Conservation (phyloP, 2,329 filamentous ascomycete genomes). For the Mariannaea elegans region DNA sequence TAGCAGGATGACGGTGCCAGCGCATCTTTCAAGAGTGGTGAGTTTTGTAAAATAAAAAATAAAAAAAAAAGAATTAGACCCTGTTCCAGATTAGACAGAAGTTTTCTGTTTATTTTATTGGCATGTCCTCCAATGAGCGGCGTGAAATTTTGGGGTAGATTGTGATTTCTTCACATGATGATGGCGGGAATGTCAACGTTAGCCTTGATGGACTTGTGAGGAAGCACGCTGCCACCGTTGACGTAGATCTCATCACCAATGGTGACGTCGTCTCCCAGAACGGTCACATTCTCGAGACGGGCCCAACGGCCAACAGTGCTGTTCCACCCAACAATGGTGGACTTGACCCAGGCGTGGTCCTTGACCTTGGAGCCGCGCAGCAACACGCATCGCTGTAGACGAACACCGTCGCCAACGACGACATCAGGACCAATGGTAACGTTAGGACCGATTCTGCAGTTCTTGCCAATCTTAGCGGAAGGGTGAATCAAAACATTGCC, state of each 20-base stretch:
- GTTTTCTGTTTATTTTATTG: slow-evolving; percentile 6
- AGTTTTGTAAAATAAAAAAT: too few species aligned
- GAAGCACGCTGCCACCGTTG: slow-evolving; percentile 93
- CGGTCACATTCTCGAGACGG: slow-evolving; percentile 96
- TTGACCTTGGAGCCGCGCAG: slow-evolving; percentile 92
- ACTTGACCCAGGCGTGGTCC: slow-evolving; percentile 99
- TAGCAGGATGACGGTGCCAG: slow-evolving; percentile 38
- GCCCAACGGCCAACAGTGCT: slow-evolving; percentile 96
- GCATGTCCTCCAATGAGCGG: slow-evolving; percentile 35
- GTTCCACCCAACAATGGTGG: slow-evolving; percentile 98
- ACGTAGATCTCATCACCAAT: slow-evolving; percentile 99
- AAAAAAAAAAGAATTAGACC: too few species aligned
- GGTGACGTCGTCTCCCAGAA: slow-evolving; percentile 95
- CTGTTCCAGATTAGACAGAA: slow-evolving; percentile 29
- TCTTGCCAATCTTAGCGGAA: slow-evolving; percentile 94
- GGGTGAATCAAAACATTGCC: slow-evolving; percentile 97
- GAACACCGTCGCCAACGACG: slow-evolving; percentile 90
- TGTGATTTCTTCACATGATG: slow-evolving; percentile 64
- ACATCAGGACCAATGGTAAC: slow-evolving; percentile 95
- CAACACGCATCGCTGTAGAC: slow-evolving; percentile 91
- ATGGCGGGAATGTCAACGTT: slow-evolving; percentile 87
- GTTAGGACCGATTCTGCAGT: slow-evolving; percentile 97
- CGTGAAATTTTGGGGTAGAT: slow-evolving; percentile 7
- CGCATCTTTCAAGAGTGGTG: slow-evolving; percentile 41
- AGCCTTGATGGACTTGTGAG: slow-evolving; percentile 98